Evolutionary conservation across 805 yeast genomes (phyloP), one percentile per base, ranked within the genome.

Genomic region (Barnettozyma botsteinii): DNA sequence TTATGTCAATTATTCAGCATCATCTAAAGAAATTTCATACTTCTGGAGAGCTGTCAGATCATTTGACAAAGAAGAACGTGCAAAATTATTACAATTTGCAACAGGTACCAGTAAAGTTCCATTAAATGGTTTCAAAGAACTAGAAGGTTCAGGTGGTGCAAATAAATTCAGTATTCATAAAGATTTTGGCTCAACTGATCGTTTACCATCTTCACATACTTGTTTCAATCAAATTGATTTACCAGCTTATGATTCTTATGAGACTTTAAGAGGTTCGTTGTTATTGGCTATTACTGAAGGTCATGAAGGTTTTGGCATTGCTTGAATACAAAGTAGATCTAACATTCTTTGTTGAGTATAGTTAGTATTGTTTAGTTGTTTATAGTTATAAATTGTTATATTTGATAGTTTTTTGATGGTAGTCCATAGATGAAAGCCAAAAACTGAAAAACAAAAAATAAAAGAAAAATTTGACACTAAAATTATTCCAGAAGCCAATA

Each of bases 61-160:
- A 1, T 93, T 93, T 64, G 96, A 87, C 54, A 75, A 75, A 14
- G 98, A 93, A 59, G 97, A 93, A 57, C 72, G 95, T 35, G 99
- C 98, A 8, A 89, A 88, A 57, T 65, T 93, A 48, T 66, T 93
- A 43, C 99, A 93, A 59, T 93, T 93, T 68, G 91, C 94, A 2
- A 93, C 99, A 0, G 99, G 99, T 45, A 91, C 99, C 0, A 81
- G 94, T 46, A 88, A 89, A 61, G 98, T 93, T 8, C 98, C 99
- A 19, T 69, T 89, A 46, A 84, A 85, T 54, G 99, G 99, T 2
- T 93, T 93, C 59, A 82, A 84, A 51, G 95, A 83, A 52, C 70
- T 93, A 46, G 81, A 85, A 41, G 96, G 98, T 15, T 85, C 88
- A 47, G 78, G 79, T 55, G 97, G 96, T 2, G 72, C 80, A 7